Base-by-base conservation (phyloP, 495 filamentous ascomycete genomes). In the Rhizodiscina lignyota region DNA sequence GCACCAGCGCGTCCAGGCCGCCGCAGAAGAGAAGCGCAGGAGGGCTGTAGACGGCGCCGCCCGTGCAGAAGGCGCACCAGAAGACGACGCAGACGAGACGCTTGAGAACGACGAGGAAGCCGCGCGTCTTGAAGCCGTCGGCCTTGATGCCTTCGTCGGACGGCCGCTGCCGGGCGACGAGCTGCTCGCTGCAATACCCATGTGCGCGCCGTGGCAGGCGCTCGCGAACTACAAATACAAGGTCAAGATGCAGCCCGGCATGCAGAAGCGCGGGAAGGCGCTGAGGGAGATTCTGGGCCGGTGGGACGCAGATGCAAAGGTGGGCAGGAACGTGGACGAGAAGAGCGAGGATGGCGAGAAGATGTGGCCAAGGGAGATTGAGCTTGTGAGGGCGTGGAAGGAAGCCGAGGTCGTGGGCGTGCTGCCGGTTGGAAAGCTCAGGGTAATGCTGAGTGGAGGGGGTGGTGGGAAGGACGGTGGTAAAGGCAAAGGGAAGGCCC, bases 261-360 rank as follows among this genome's bases (percentile, higher is more conserved):
- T 71, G 2, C 67, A 74, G 45, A 97, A 97, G 67, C 91, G 93
- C 59, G 86, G 87, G 1, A 97, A 94, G 53, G 89, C 87, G 12
- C 73, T 94, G 18, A 80, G 80, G 57, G 85, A 94, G 56, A 79
- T 94, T 27, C 49, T 92, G 13, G 68, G 68, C 24, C 66, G 66
- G 32, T 94, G 89, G 85, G 53, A 67, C 5, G 50, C 51, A 8
- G 65, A 77, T 39, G 60, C 65, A 1, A 48, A 44, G 18, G 54
- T 66, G 32, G 43, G 46, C 24, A 71, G 63, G 37, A 55, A 55
- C 12, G 42, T 79, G 3, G 76, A 81, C 44, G 64, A 68, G 48
- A 55, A 51, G 35, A 58, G 54, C 19, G 32, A 56, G 39, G 83
- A 84, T 44, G 61, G 54, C 18, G 85, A 93, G 59, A 72, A 67